phyloP scores from a whole-genome alignment of 2,329 filamentous ascomycete species.

The Cylindrodendrum hubeiense region DNA sequence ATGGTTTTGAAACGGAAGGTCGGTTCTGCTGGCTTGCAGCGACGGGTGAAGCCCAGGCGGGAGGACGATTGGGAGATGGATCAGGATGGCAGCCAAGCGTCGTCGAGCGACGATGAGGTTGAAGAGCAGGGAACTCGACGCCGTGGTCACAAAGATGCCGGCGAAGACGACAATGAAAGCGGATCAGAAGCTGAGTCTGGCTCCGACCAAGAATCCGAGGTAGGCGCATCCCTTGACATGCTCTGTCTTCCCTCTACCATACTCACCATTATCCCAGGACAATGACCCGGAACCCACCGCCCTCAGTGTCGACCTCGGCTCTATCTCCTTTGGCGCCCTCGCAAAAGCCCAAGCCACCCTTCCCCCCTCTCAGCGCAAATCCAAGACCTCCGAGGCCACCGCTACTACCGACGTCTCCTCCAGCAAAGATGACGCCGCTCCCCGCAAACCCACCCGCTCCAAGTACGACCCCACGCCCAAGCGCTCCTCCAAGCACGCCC shows the following conservation, averaged over 20 bases:
- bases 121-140: conserved; percentile 46
- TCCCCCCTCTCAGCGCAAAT: conserved; percentile 46
- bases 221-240: conserved; percentile 17
- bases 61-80: conserved; percentile 59
- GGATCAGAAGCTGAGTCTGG: conserved; percentile 33
- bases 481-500: conserved; percentile 86
- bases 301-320: conserved; percentile 61
- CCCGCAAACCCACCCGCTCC: conserved; percentile 51
- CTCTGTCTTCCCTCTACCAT: neutral
- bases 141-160: conserved; percentile 44
- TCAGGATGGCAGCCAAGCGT: conserved; percentile 49
- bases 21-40: conserved; percentile 51
- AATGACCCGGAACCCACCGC: conserved; percentile 44
- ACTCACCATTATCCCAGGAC: conserved; percentile 33
- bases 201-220: conserved; percentile 45
- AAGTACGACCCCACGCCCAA: conserved; percentile 47
- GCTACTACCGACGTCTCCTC: conserved; percentile 35
- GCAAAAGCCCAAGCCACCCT: conserved; percentile 86
- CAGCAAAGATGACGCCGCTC: conserved; percentile 39
- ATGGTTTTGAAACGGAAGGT: conserved; percentile 58
- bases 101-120: conserved; percentile 45
- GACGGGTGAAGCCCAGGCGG: conserved; percentile 58
- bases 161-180: conserved; percentile 45
- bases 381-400: conserved; percentile 34
- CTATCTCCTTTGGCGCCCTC: conserved; percentile 89